Evolutionary conservation across 768 basidiomycete genomes (phyloP), one percentile per base, ranked within the genome.

Genomic region (Phylloporus sp.): DNA sequence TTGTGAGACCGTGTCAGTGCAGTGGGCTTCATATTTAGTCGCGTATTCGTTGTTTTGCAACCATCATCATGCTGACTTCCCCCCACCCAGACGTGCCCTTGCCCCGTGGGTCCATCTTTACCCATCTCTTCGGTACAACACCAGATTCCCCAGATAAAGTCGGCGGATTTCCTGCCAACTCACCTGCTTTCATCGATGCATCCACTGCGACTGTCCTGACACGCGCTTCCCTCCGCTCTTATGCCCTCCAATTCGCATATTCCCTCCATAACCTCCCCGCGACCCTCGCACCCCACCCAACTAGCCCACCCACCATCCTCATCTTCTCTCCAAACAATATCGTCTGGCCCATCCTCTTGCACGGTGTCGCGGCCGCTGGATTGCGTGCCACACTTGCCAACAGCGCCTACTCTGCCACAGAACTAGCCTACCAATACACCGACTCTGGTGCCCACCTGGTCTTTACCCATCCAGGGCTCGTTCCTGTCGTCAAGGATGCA

Each of bases 381-480:
- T 58, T 88, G 14, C 68, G 78, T 35, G 76, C 78, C 42, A 86
- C 89, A 0, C 78, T 87, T 13, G 84, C 85, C 14, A 93, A 90
- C 61, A 80, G 76, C 48, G 72, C 74, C 0, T 92, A 88, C 57
- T 84, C 80, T 5, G 62, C 80, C 4, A 59, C 67, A 8, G 91
- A 94, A 59, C 74, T 93, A 0, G 73, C 71, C 1, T 80, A 80
- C 63, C 91, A 94, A 60, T 82, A 86, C 49, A 65, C 52, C 11
- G 81, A 93, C 58, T 82, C 82, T 42, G 66, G 74, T 4, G 84
- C 91, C 0, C 71, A 73, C 39, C 52, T 84, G 17, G 62, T 91
- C 21, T 78, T 90, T 45, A 72, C 77, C 10, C 78, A 79, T 47
- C 86, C 87, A n/a, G 70, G 77, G 0, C 70, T 85, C 5, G 50